Base-by-base conservation (phyloP, 2,329 filamentous ascomycete species). In the Alternaria consortialis region DNA sequence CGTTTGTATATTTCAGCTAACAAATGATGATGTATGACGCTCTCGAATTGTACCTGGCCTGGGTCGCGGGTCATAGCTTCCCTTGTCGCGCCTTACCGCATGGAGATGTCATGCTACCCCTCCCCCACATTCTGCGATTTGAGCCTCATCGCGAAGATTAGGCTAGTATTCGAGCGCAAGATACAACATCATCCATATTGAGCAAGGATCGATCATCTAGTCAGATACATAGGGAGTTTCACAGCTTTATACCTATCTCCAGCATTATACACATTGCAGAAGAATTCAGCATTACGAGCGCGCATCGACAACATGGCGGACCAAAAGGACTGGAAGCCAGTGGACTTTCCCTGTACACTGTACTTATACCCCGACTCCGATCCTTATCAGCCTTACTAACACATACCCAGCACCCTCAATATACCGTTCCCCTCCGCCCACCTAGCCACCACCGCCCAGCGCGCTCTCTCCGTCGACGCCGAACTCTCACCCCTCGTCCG, bases 401-500 rank as follows among this genome's bases (percentile, higher is more conserved):
- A 2, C 23, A 3, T 1, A 5, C 7, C 0, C 34, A 94, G 92
- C 72, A 88, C 86, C 61, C 86, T 97, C 64, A 84, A 89, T 70
- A 85, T 95, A 60, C 94, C 95, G 44, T 91, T 98, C 75, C 94
- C 94, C 20, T 91, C 89, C 40, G 78, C 88, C 36, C 90, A 92
- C 64, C 88, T 97, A 47, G 93, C 94, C 53, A 85, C 84, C 47
- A 88, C 91, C 48, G 93, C 94, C 43, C 85, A 92, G 36, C 86
- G 87, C 69, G 87, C 93, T 39, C 85, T 98, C 43, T 84, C 89
- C 60, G 94, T 98, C 69, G 95, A 99, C 80, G 86, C 89, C 63
- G 95, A 99, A 77, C 86, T 98, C 51, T 98, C 94, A 1, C 87
- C 91, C 13, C 86, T 95, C 11, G 94, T 98, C 56, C 86, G 84